Base-by-base conservation (phyloP, 1,284 basidiomycete species). In the Thecaphora thlaspeos region DNA sequence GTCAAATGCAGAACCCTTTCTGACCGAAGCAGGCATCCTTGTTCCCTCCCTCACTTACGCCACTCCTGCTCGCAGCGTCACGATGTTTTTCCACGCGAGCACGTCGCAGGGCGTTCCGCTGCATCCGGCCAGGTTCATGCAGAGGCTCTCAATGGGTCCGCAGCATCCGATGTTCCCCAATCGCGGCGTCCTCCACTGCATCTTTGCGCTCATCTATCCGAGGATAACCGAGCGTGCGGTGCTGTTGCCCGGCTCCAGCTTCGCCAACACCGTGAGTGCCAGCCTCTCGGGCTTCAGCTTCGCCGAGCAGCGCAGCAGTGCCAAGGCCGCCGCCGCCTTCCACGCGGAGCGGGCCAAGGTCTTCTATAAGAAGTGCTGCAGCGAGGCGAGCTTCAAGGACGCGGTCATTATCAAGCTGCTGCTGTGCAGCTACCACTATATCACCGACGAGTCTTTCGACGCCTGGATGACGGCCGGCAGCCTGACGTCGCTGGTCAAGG, bases 391-490 rank as follows among this genome's bases (percentile, higher is more conserved):
- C 18, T 54, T 71, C 39, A 52, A 64, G 26, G 67, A 68, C 23
- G 55, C 65, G 2, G 49, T 50, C n/a, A 55, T 59, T 39, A 69
- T 69, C 14, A 44, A 61, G 44, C 36, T 42, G 30, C 34, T 70
- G 26, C 59, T 71, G 7, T 51, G 52, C 26, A 60, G 48, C 15
- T 61, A 66, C 51, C 59, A 67, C 48, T 71, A 69, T 50, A 49
- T 60, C 50, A 50, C 54, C 46, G 67, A 66, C 34, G 55, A 53
- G 19, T 56, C 67, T 38, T 55, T 71, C 41, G 69, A 71, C 30
- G 67, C 63, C 40, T 71, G 69, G 69, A 64, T 65, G 51, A 37
- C 51, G 14, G 51, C 65, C 1, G 64, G 63, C 36, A 24, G 38
- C 36, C 24, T 47, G 4, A 23, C 46, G 30, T 58, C 55, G 34